These are phyloP conservation scores for Epichloe gansuensis DNA, from an alignment of 2,329 filamentous ascomycete species.

Conservation along the genomic window DNA sequence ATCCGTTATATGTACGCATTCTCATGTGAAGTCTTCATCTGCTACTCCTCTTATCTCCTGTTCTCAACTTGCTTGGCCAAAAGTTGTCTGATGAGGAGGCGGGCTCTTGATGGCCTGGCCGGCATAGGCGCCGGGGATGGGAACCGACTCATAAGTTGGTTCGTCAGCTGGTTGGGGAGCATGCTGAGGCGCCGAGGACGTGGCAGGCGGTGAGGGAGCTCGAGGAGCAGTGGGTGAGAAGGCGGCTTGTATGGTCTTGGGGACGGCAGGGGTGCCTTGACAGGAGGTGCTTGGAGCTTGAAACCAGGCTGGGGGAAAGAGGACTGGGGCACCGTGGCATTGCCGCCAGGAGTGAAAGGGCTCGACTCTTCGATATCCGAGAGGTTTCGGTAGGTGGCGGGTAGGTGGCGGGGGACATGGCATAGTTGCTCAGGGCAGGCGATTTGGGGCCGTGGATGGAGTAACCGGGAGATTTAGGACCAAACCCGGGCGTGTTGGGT, in stretches of 20 bases:
- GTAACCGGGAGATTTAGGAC: slow-evolving; percentile 42
- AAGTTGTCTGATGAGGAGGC: slow-evolving; percentile 31
- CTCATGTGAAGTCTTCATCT: neutral
- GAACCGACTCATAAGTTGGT: slow-evolving; percentile 72
- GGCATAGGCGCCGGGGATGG: slow-evolving; percentile 77
- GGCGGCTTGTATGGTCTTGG: slow-evolving; percentile 49
- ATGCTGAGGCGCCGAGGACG: slow-evolving; percentile 29
- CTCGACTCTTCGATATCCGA: slow-evolving; percentile 30
- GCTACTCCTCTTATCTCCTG: neutral
- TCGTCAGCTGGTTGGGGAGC: slow-evolving; percentile 65
- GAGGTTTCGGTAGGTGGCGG: slow-evolving; percentile 41
- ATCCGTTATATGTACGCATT: neutral
- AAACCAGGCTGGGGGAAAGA: slow-evolving; percentile 55
- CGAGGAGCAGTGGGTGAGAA: slow-evolving; percentile 40
- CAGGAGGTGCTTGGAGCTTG: slow-evolving; percentile 74
- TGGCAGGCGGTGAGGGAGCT: slow-evolving; percentile 8
- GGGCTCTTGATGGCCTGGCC: slow-evolving; percentile 42
- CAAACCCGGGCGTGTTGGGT: slow-evolving; percentile 87
- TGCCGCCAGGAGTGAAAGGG: slow-evolving; percentile 41
- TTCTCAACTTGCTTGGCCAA: slow-evolving; percentile 22
- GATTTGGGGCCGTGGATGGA: slow-evolving; percentile 19
- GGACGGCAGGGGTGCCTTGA: slow-evolving; percentile 69
- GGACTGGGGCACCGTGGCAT: slow-evolving; percentile 51
- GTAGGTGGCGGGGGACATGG: slow-evolving; percentile 49
- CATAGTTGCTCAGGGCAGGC: slow-evolving; percentile 34